Conservation (phyloP, 2,329 filamentous ascomycete species). For the Coniochaeta ligniaria region DNA sequence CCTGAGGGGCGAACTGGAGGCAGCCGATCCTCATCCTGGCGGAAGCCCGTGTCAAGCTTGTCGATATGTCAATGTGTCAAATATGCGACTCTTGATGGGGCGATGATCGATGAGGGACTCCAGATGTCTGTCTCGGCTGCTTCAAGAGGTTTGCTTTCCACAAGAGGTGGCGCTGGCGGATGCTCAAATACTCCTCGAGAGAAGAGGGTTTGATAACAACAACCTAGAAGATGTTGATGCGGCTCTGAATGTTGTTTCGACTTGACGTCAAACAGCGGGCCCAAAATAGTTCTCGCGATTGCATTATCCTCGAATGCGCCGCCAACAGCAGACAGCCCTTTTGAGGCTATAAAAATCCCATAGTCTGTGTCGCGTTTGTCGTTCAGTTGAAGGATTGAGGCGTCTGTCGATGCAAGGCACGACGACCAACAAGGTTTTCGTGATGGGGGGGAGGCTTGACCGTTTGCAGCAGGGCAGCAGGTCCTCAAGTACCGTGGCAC, state of each 20-base stretch:
- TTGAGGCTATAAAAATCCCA: not conserved
- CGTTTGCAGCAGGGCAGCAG: not conserved
- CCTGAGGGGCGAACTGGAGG: constrained; percentile 60
- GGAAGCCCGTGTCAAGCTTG: not conserved
- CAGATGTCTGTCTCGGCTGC: not conserved
- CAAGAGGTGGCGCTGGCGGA: not conserved
- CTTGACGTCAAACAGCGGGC: not conserved
- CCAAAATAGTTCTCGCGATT: not conserved
- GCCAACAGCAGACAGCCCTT: not conserved
- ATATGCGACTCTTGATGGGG: not conserved
- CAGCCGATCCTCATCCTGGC: constrained; percentile 37
- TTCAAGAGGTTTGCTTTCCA: not conserved
- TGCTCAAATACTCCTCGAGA: not conserved
- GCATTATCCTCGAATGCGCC: not conserved
- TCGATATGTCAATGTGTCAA: not conserved
- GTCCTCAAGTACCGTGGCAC: not conserved
- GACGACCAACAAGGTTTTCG: not conserved
- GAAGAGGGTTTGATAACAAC: not conserved
- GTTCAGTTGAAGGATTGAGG: not conserved
- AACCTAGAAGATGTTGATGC: not conserved
- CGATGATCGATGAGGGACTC: not conserved
- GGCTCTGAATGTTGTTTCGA: not conserved
- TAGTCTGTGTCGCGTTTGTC: not conserved
- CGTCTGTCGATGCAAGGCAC: not conserved
- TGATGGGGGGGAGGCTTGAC: not conserved